Base-by-base conservation (phyloP, 768 basidiomycete genomes). In the Coprinopsis cinerea region DNA sequence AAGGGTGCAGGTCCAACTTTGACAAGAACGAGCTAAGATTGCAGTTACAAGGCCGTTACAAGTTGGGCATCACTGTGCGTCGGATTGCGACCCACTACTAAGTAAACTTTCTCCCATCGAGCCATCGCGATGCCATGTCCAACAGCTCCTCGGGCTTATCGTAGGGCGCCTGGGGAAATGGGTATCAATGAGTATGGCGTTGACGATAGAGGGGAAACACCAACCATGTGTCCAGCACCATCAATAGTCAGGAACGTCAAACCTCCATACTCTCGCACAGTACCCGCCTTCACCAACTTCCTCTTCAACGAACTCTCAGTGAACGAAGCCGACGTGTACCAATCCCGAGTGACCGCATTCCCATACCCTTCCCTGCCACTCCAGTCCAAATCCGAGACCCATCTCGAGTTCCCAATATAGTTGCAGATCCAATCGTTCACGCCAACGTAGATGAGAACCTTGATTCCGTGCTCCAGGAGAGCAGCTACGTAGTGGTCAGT, bases 341-440 rank as follows among this genome's bases (percentile, higher is more conserved):
- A 39, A 28, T 79, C 77, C 47, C 74, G 66, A 61, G 82, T 63
- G 15, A 69, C 65, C 67, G 55, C 55, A 51, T 4, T 61, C 44
- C 9, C 61, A 79, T 57, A 72, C 68, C 56, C 75, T 53, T 57
- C 57, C 44, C 75, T 65, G 1, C 86, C 86, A 40, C 75, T 78
- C 90, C 90, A 92, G 48, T 85, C 79, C 53, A 92, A 69, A 24
- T 67, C 66, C 44, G 82, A 64, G 5, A 81, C 79, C 88, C 88
- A 91, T 24, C 74, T 68, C 57, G 83, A 77, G 61, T 90, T 90
- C 4, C 82, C 84, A 23, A 86, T 66, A 74, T 81, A 83, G 61
- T 88, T 88, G 63, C 86, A 88, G 46, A 81, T 81, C 81, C 80
- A 86, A 55, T 87, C 85, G 51, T 83, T 81, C 26, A 72, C 73